These are phyloP conservation scores for Stachybotrys chlorohalonatus DNA, from an alignment of 2,329 filamentous ascomycete species.

Conservation along the genomic window DNA sequence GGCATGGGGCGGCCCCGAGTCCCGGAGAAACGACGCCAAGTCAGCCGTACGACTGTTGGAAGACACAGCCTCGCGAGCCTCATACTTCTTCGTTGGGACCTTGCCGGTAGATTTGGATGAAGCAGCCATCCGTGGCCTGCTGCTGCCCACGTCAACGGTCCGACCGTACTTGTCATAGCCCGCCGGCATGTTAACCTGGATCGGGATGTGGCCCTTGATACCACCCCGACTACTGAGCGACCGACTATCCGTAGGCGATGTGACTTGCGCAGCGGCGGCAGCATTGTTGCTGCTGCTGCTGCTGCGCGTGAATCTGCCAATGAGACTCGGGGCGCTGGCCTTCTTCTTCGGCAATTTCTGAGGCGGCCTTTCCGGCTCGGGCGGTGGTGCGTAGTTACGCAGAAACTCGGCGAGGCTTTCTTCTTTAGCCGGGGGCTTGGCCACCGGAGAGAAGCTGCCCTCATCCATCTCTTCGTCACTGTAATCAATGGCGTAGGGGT, in stretches of 20 bases:
- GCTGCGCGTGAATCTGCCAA: slow-evolving; percentile 44
- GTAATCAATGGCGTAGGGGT: slow-evolving; percentile 88
- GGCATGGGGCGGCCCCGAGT: slow-evolving; percentile 53
- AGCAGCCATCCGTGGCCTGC: slow-evolving; percentile 10
- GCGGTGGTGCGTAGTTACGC: slow-evolving; percentile 58
- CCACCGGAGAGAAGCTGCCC: not conserved
- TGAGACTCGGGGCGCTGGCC: slow-evolving; percentile 51
- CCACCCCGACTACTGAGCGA: slow-evolving; percentile 31
- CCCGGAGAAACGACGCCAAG: slow-evolving; percentile 62
- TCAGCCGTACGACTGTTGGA: slow-evolving; percentile 54
- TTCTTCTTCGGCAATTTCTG: slow-evolving; percentile 50
- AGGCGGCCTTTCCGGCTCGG: slow-evolving; percentile 30
- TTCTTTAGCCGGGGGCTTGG: slow-evolving; percentile 37
- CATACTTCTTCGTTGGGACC: slow-evolving; percentile 48
- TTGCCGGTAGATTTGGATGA: slow-evolving; percentile 23
- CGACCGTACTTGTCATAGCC: slow-evolving; percentile 33
- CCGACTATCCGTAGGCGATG: slow-evolving; percentile 17
- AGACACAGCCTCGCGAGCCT: slow-evolving; percentile 42
- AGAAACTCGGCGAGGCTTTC: slow-evolving; percentile 69
- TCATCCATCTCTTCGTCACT: slow-evolving; percentile 52
- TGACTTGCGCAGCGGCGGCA: slow-evolving; percentile 14
- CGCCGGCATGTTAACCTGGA: slow-evolving; percentile 40
- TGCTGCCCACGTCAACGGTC: slow-evolving; percentile 9
- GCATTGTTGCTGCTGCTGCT: slow-evolving; percentile 19
- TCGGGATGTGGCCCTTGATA: slow-evolving; percentile 38